Conservation (phyloP, 768 basidiomycete species). For the Lactifluus subvellereus region DNA sequence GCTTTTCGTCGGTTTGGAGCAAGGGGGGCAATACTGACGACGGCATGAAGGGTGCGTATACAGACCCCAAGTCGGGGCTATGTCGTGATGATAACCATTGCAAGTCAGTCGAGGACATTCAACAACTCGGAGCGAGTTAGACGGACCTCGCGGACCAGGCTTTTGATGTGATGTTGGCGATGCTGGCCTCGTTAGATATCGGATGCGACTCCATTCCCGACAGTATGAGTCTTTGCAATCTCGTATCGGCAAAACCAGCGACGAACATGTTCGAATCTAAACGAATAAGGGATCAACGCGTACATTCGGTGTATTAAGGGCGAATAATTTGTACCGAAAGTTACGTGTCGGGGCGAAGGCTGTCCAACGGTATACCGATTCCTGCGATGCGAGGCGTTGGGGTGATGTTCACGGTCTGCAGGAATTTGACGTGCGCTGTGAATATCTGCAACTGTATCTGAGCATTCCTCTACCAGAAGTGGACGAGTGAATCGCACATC, state of each 20-base stretch:
- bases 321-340: constrained; percentile 5
- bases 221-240: not conserved
- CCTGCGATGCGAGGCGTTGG: not conserved
- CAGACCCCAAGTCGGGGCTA: constrained; percentile 20
- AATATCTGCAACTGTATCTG: constrained; percentile 2
- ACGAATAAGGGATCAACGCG: not conserved
- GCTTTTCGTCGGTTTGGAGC: not conserved
- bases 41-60: constrained; percentile 11
- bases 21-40: not conserved
- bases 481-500: not conserved
- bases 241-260: not conserved
- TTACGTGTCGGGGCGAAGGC: constrained; percentile 1
- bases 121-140: too few species aligned
- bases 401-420: constrained; percentile 2
- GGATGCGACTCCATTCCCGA: not conserved
- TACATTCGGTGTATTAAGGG: not conserved
- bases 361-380: constrained; percentile 18
- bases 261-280: constrained; percentile 22
- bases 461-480: not conserved
- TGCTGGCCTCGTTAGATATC: not conserved
- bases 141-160: constrained; percentile 3
- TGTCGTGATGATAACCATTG: not conserved
- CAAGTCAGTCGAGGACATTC: too few species aligned
- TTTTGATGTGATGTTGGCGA: not conserved
- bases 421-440: constrained; percentile 14